A percentile compares a stretch with the other conserved stretches of the same genome.
These are phyloP conservation scores for Apophysomyces variabilis DNA, from an alignment of 371 early-diverging fungal genomes.

Conservation along the genomic window DNA sequence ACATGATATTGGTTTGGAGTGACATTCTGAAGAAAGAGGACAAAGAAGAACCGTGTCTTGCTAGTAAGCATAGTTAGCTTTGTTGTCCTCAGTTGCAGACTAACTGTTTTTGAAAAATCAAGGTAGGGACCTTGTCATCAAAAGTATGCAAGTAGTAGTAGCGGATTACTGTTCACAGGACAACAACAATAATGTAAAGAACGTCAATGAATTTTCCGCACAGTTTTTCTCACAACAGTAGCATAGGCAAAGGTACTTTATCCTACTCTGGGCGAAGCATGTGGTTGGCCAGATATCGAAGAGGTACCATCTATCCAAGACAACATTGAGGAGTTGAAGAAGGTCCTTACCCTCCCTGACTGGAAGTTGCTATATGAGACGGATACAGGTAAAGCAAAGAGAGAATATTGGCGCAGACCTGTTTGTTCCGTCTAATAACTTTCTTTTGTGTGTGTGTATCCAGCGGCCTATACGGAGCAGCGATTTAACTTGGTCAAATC, in stretches of 20 bases:
- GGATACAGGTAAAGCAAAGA: not conserved
- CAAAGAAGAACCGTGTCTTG: not conserved
- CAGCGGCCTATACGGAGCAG: not conserved
- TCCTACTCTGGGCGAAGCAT: not conserved
- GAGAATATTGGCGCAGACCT: too few relatives aligned
- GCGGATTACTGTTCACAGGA: not conserved
- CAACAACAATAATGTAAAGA: not conserved
- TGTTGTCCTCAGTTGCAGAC: not conserved
- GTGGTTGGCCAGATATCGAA: not conserved
- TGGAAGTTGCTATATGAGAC: not conserved
- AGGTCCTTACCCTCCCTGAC: not conserved
- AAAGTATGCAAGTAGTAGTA: not conserved
- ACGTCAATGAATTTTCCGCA: not conserved
- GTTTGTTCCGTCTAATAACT: not conserved
- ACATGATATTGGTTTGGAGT: conserved; percentile 2
- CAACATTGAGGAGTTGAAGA: not conserved
- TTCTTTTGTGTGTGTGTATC: too few relatives aligned
- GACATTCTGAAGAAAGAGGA: not conserved
- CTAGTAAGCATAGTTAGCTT: too few relatives aligned
- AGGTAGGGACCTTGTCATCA: not conserved
- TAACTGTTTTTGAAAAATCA: not conserved
- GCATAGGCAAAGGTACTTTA: conserved; percentile 1
- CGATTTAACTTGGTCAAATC: conserved; percentile 20
- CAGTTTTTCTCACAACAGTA: too few relatives aligned
- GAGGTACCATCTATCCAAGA: not conserved